Evolutionary conservation across 208 protist species (phyloP).

Genomic region (Trichomonas gallinae): DNA sequence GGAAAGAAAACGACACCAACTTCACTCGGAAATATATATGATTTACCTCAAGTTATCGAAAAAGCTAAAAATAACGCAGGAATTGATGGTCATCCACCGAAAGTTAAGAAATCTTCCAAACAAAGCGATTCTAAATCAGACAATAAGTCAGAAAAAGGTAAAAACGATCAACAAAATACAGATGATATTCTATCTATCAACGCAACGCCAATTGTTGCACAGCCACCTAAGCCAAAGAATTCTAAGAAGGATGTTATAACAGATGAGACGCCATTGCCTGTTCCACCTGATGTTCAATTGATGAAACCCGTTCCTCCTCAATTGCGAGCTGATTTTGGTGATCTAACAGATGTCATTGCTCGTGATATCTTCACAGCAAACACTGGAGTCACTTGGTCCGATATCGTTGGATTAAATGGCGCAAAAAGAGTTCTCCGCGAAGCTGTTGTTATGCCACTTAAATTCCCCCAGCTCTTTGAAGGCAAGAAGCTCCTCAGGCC

Average conservation of each 20-base stretch:
- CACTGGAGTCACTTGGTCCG: neutral
- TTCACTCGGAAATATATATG: neutral
- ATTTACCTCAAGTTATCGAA: neutral
- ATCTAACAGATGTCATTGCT: neutral
- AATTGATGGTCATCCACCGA: neutral
- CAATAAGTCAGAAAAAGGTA: neutral
- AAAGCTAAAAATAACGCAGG: neutral
- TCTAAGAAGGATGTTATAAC: neutral
- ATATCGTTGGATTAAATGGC: neutral
- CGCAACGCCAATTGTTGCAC: neutral
- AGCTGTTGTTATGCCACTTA: slow-evolving; percentile 32
- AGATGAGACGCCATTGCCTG: neutral
- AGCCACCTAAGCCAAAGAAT: neutral
- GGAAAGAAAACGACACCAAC: neutral
- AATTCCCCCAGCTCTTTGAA: slow-evolving; percentile 32
- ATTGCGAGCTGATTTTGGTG: neutral
- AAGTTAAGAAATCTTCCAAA: neutral
- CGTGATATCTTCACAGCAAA: neutral
- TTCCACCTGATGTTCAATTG: neutral
- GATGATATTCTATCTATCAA: neutral
- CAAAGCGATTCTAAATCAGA: neutral
- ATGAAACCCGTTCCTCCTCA: neutral
- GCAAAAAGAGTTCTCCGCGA: slow-evolving; percentile 34
- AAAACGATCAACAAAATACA: neutral
- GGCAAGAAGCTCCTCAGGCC: slow-evolving; percentile 25